These are phyloP conservation scores for Hericium erinaceus DNA, from an alignment of 768 basidiomycete species.

Conservation along the genomic window DNA sequence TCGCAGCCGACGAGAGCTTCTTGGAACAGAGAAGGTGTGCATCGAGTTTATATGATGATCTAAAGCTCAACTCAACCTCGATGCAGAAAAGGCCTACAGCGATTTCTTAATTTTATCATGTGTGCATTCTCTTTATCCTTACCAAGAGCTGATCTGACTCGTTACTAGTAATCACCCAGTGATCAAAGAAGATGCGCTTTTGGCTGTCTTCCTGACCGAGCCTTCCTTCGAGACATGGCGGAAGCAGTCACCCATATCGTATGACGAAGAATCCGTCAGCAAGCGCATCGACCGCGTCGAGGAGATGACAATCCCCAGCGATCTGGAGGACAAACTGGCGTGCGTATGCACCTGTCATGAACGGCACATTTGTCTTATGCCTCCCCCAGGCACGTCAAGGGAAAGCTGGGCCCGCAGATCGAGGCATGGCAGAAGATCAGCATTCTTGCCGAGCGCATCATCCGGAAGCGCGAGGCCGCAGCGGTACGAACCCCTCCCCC, in stretches of 20 bases:
- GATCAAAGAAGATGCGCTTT: slow-evolving; percentile 77
- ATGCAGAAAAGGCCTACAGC: slow-evolving; percentile 63
- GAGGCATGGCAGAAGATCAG: slow-evolving; percentile 92
- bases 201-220: slow-evolving; percentile 76
- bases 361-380: neutral
- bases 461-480: slow-evolving; percentile 86
- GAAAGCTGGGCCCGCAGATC: slow-evolving; percentile 66
- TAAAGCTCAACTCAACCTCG: neutral
- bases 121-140: slow-evolving; percentile 23
- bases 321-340: slow-evolving; percentile 86
- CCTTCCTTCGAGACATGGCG: slow-evolving; percentile 83
- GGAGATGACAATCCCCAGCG: slow-evolving; percentile 89
- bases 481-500: slow-evolving; percentile 68
- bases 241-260: slow-evolving; percentile 61
- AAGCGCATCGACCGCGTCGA: slow-evolving; percentile 74
- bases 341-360: slow-evolving; percentile 21
- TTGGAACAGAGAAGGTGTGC: slow-evolving; percentile 78
- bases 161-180: slow-evolving; percentile 76
- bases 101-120: slow-evolving; percentile 76
- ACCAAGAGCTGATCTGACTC: slow-evolving; percentile 5
- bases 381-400: slow-evolving; percentile 53
- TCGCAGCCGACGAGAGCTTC: slow-evolving; percentile 76
- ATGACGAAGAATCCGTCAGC: slow-evolving; percentile 82
- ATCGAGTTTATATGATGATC: neutral
- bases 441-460: slow-evolving; percentile 75